phyloP scores from a whole-genome alignment of 73 alveolate species.

The Tetrahymena elliotti region DNA sequence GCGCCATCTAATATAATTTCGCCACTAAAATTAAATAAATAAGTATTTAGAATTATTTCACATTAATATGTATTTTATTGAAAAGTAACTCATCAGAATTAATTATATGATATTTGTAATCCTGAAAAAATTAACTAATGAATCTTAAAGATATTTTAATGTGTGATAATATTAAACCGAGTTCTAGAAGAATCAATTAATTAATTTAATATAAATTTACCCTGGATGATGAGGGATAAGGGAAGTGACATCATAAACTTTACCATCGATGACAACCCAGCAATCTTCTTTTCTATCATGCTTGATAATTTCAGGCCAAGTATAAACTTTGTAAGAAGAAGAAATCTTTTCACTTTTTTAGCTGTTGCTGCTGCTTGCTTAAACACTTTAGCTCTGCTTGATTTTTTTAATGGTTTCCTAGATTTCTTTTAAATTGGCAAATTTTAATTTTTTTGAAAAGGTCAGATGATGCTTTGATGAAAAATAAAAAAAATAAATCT shows the following conservation, averaged over 20 bases:
- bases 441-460: background rate
- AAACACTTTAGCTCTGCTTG: background rate
- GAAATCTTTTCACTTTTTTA: background rate
- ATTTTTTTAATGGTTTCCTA: slow-evolving; percentile 1
- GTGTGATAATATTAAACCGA: background rate
- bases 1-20: slow-evolving; percentile 69
- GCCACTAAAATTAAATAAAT: slow-evolving; percentile 36
- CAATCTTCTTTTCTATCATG: slow-evolving; percentile 64
- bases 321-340: slow-evolving; percentile 15
- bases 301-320: slow-evolving; percentile 63
- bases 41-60: background rate
- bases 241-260: slow-evolving; percentile 65
- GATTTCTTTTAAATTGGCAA: background rate
- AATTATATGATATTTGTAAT: background rate
- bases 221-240: slow-evolving; percentile 68
- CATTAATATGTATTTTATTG: background rate
- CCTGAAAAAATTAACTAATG: background rate
- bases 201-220: background rate
- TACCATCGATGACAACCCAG: slow-evolving; percentile 68
- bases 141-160: too few relatives aligned
- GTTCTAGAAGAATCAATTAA: background rate
- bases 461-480: background rate
- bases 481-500: background rate
- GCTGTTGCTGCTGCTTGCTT: background rate
- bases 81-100: background rate